Percentiles rank a stretch among this genome's conserved stretches.
phyloP scores from a whole-genome alignment of 2,329 filamentous ascomycete species.

The Triangularia verruculosa region DNA sequence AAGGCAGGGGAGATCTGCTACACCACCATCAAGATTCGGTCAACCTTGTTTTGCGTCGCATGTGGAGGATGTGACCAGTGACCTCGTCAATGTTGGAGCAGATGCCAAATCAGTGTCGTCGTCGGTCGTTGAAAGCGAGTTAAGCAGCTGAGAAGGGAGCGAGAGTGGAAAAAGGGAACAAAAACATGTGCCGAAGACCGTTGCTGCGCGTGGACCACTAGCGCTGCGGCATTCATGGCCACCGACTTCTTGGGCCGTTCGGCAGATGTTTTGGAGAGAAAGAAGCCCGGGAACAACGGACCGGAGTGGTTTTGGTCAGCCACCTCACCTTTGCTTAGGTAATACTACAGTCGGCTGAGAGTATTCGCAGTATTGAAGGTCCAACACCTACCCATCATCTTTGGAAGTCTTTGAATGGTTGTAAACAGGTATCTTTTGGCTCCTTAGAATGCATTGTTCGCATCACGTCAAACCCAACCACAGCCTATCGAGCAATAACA shows the following conservation, averaged over 20 bases:
- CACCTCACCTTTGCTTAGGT: not conserved
- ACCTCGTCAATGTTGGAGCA: not conserved
- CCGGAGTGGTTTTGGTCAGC: not conserved
- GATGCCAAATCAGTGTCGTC: not conserved
- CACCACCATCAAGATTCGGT: not conserved
- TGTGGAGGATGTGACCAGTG: not conserved
- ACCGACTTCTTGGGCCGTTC: slow-evolving; percentile 1
- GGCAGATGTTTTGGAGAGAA: slow-evolving; percentile 7
- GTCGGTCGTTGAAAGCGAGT: not conserved
- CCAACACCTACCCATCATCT: too few relatives aligned
- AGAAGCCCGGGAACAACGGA: not conserved
- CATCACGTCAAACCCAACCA: too few relatives aligned
- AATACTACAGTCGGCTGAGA: too few relatives aligned
- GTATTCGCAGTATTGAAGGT: too few relatives aligned
- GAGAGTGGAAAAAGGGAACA: not conserved
- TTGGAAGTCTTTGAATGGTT: too few relatives aligned
- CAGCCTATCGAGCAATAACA: too few relatives aligned
- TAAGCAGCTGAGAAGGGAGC: not conserved
- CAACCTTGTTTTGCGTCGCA: not conserved
- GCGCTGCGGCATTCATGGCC: slow-evolving; percentile 7
- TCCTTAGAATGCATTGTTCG: too few relatives aligned
- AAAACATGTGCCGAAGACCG: slow-evolving; percentile 9
- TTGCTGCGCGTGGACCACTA: slow-evolving; percentile 4
- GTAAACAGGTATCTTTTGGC: too few relatives aligned
- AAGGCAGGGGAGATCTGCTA: not conserved